Evolutionary conservation across 108 stramenopile genomes (phyloP).

Genomic region (Cyclotella choctawhatcheeana): DNA sequence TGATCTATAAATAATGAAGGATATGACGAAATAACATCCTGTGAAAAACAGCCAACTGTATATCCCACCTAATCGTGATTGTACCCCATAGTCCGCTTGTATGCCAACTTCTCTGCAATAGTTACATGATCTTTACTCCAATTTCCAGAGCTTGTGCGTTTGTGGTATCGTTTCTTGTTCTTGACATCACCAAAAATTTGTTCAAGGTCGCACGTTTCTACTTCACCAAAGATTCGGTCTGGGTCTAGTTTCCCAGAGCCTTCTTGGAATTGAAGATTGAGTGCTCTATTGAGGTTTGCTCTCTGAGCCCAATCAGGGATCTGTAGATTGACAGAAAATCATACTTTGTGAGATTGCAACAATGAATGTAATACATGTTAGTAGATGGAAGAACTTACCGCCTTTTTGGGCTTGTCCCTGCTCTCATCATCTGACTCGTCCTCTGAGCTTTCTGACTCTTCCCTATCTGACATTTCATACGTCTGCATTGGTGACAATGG

Average conservation of each 20-base stretch:
- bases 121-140: slow-evolving; percentile 89
- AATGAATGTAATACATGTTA: too few species aligned
- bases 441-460: slow-evolving; percentile 71
- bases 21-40: background rate
- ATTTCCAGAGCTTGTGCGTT: slow-evolving; percentile 84
- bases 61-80: slow-evolving; percentile 13
- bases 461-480: slow-evolving; percentile 88
- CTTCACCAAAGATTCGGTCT: slow-evolving; percentile 90
- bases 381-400: too few species aligned
- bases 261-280: slow-evolving; percentile 71
- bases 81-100: slow-evolving; percentile 88
- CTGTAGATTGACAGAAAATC: slow-evolving; percentile 12
- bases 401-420: slow-evolving; percentile 60
- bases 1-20: background rate
- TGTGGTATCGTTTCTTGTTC: slow-evolving; percentile 77
- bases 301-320: slow-evolving; percentile 79
- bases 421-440: slow-evolving; percentile 67
- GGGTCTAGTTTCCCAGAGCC: slow-evolving; percentile 73
- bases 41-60: background rate
- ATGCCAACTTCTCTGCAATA: slow-evolving; percentile 77
- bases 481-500: slow-evolving; percentile 74
- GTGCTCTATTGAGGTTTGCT: slow-evolving; percentile 66
- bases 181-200: slow-evolving; percentile 79
- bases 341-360: background rate
- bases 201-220: slow-evolving; percentile 87